Percentiles rank a stretch among this genome's conserved stretches.
Evolutionary conservation across 352 stramenopile species (phyloP).

Genomic region (Blastocystis sp.): DNA sequence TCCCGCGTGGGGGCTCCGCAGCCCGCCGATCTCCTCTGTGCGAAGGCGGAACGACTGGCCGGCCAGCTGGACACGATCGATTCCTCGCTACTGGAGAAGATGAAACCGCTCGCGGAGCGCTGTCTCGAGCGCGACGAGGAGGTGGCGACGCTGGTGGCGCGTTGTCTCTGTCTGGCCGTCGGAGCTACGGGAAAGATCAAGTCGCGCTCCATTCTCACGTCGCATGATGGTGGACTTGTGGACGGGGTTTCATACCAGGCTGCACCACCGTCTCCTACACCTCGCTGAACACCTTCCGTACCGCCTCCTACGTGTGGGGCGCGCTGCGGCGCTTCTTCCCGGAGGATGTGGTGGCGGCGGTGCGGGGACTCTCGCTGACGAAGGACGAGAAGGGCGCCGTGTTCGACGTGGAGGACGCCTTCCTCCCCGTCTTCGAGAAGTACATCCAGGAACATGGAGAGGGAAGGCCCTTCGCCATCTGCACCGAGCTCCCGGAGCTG

Average conservation of each 20-base stretch:
- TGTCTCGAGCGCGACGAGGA: conserved; percentile 66
- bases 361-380: conserved; percentile 78
- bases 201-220: conserved; percentile 72
- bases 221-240: conserved; percentile 61
- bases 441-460: conserved; percentile 65
- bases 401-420: conserved; percentile 74
- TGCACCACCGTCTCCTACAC: conserved; percentile 76
- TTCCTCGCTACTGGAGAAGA: conserved; percentile 64
- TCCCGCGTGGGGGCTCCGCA: conserved; percentile 71
- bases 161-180: conserved; percentile 61
- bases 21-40: conserved; percentile 75
- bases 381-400: conserved; percentile 75
- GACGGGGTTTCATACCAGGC: conserved; percentile 61
- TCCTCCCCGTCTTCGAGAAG: conserved; percentile 66
- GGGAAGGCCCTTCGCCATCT: conserved; percentile 70
- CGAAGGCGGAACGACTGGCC: conserved; percentile 70
- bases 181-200: conserved; percentile 63
- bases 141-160: conserved; percentile 57
- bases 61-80: conserved; percentile 74
- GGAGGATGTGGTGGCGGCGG: conserved; percentile 68
- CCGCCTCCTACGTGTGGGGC: conserved; percentile 80
- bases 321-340: conserved; percentile 74
- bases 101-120: conserved; percentile 56
- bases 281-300: conserved; percentile 69
- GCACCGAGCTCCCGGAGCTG: conserved; percentile 69